These are phyloP conservation scores for Oryza meyeriana DNA, from an alignment of 176 grass and related monocot genomes.

Conservation along the genomic window DNA sequence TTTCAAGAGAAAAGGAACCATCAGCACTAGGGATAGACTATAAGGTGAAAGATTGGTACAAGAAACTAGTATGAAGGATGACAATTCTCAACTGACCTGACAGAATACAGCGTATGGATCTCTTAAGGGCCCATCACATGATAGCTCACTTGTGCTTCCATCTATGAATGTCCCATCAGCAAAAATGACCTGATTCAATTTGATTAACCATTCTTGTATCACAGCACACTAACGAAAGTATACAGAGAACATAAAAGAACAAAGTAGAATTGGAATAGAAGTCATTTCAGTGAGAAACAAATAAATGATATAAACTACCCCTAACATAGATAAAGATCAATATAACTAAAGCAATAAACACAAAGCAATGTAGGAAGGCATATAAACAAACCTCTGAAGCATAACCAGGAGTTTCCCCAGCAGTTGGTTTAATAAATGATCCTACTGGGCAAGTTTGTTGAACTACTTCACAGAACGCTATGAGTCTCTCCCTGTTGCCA, in stretches of 20 bases:
- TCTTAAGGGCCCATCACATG: slow-evolving; percentile 92
- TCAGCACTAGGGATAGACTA: background rate
- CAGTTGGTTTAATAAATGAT: slow-evolving; percentile 85
- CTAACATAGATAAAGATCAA: background rate
- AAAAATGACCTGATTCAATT: slow-evolving; percentile 81
- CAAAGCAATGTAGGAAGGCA: background rate
- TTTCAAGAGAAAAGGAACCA: background rate
- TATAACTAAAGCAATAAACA: background rate
- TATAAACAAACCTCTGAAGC: slow-evolving; percentile 71
- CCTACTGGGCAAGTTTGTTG: slow-evolving; percentile 87
- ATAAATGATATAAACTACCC: background rate
- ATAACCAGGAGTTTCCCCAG: slow-evolving; percentile 93
- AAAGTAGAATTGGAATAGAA: background rate
- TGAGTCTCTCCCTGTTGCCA: slow-evolving; percentile 64
- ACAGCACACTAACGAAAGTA: background rate
- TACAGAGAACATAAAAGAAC: background rate
- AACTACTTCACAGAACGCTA: slow-evolving; percentile 90
- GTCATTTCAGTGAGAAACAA: background rate
- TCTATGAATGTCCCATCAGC: slow-evolving; percentile 93
- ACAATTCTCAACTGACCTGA: slow-evolving; percentile 50
- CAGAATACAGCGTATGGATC: slow-evolving; percentile 93
- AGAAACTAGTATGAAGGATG: background rate
- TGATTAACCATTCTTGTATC: background rate
- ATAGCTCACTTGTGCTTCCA: slow-evolving; percentile 92
- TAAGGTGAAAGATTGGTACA: background rate